Evolutionary conservation across 2,329 filamentous ascomycete genomes (phyloP).

Genomic region (Penicillium sp.): DNA sequence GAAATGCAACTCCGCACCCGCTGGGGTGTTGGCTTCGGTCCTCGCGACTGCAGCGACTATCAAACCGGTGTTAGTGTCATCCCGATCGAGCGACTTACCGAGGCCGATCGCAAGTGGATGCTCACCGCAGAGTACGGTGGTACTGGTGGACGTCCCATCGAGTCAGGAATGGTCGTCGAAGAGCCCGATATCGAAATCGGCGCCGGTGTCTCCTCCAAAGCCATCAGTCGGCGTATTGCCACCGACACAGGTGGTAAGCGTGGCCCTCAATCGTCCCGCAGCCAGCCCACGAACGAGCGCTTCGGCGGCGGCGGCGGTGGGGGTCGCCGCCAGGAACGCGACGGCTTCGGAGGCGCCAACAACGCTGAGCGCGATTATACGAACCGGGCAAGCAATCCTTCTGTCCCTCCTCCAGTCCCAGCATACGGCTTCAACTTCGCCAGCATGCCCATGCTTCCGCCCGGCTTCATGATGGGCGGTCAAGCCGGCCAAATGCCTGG

Average conservation of each 20-base stretch:
- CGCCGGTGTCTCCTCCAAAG: constrained; percentile 91
- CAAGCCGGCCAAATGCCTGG: constrained; percentile 31
- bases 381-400: constrained; percentile 43
- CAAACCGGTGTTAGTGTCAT: constrained; percentile 88
- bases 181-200: constrained; percentile 99
- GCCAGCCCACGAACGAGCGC: constrained; percentile 28
- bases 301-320: constrained; percentile 28
- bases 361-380: constrained; percentile 35
- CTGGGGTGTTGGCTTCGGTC: constrained; percentile 97
- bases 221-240: constrained; percentile 52
- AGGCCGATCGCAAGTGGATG: constrained; percentile 97
- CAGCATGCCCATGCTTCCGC: constrained; percentile 49
- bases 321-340: constrained; percentile 33
- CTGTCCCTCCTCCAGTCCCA: constrained; percentile 54
- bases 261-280: constrained; percentile 48
- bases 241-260: constrained; percentile 51
- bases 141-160: constrained; percentile 78
- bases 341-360: constrained; percentile 29
- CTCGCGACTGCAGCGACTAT: constrained; percentile 96
- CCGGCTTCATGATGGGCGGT: constrained; percentile 48
- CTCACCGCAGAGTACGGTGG: constrained; percentile 89
- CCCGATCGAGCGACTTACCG: constrained; percentile 86
- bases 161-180: constrained; percentile 83
- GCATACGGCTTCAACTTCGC: constrained; percentile 55
- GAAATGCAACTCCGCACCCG: constrained; percentile 79